Percentiles rank a stretch among this genome's conserved stretches.
These are phyloP conservation scores for Coemansia reversa DNA, from an alignment of 192 early-diverging fungal genomes.

Conservation along the genomic window DNA sequence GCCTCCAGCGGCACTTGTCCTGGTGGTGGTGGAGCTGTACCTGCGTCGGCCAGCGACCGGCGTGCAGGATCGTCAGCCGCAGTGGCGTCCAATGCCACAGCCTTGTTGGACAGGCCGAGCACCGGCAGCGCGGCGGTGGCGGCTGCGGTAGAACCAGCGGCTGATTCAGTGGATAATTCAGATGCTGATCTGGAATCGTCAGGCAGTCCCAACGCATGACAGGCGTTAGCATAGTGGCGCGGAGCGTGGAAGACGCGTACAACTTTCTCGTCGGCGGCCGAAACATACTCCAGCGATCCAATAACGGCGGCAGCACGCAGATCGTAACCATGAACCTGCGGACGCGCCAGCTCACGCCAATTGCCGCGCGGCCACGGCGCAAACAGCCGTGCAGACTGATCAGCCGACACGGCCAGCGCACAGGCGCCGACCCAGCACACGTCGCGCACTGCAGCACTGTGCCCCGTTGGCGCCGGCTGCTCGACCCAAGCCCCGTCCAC, in stretches of 20 bases:
- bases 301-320: conserved; percentile 82
- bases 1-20: conserved; percentile 83
- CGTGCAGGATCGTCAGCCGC: conserved; percentile 55
- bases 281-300: conserved; percentile 70
- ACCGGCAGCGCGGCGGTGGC: conserved; percentile 71
- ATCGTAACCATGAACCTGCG: conserved; percentile 97
- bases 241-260: conserved; percentile 87
- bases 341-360: conserved; percentile 93
- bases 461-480: conserved; percentile 72
- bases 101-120: conserved; percentile 95
- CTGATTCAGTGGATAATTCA: conserved; percentile 23
- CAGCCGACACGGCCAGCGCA: conserved; percentile 74
- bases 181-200: background rate
- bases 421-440: conserved; percentile 77
- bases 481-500: conserved; percentile 63
- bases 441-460: conserved; percentile 75
- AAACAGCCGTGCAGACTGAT: conserved; percentile 88
- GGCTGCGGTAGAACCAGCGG: conserved; percentile 56
- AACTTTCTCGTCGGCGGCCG: conserved; percentile 94
- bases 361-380: conserved; percentile 61
- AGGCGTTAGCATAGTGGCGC: conserved; percentile 67
- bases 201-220: conserved; percentile 32
- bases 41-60: conserved; percentile 60
- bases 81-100: conserved; percentile 53
- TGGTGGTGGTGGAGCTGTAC: conserved; percentile 44